Percentiles rank a stretch among this genome's conserved stretches.
phyloP scores from a whole-genome alignment of 129 eudicot genomes.

The Chrysanthemum lavandulifolium region DNA sequence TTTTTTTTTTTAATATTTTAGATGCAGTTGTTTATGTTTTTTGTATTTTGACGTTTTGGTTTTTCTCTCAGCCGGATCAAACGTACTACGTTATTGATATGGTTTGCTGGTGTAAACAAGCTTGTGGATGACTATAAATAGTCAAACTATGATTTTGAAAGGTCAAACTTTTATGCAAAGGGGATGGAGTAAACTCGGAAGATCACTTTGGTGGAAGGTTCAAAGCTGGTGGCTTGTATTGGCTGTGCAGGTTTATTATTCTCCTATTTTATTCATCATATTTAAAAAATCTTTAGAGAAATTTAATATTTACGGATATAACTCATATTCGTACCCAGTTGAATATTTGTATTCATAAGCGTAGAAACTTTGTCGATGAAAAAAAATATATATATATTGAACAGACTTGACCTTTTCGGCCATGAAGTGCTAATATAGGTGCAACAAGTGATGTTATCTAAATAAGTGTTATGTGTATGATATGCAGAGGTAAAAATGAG shows the following conservation, averaged over 20 bases:
- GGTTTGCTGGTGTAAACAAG: constrained; percentile 63
- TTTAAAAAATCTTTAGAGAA: too few relatives aligned
- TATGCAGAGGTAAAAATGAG: constrained; percentile 67
- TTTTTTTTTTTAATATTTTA: neutral
- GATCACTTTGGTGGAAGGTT: constrained; percentile 82
- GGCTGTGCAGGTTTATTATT: constrained; percentile 87
- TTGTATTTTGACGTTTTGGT: neutral
- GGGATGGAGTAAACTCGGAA: constrained; percentile 67
- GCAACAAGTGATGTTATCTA: neutral
- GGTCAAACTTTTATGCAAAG: constrained; percentile 39
- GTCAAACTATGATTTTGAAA: too few relatives aligned
- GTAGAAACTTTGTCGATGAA: neutral
- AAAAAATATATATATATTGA: too few relatives aligned
- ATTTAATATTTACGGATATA: too few relatives aligned
- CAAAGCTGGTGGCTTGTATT: constrained; percentile 87
- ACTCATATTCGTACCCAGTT: too few relatives aligned
- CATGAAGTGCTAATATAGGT: neutral
- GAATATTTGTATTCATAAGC: neutral
- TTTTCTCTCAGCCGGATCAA: constrained; percentile 60
- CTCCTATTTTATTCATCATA: constrained; percentile 15
- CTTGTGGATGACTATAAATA: constrained; percentile 1
- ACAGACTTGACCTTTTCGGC: neutral
- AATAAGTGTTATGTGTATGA: constrained; percentile 13
- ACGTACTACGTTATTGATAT: constrained; percentile 85
- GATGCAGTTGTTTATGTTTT: neutral